Evolutionary conservation across 495 filamentous ascomycete species (phyloP).

Genomic region (Neurospora sp.): DNA sequence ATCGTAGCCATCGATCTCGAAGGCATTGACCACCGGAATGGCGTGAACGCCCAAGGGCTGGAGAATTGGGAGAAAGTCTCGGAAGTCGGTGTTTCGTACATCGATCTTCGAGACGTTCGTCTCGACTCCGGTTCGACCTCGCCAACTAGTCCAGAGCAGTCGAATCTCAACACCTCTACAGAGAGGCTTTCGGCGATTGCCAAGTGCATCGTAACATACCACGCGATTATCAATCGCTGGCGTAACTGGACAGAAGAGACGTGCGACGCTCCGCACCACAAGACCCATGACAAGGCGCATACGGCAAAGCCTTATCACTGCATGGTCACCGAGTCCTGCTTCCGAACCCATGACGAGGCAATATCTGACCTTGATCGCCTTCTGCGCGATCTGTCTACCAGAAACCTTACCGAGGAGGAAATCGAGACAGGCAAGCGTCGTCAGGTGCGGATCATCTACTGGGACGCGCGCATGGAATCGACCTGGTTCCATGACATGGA

Average conservation of each 20-base stretch:
- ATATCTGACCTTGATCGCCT: background rate
- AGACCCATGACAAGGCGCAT: background rate
- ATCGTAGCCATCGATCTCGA: background rate
- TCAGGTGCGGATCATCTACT: background rate
- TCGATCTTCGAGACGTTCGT: background rate
- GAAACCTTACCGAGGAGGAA: background rate
- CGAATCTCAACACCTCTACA: no score
- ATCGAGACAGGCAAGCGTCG: accelerated
- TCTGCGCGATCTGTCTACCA: background rate
- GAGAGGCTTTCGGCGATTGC: no score
- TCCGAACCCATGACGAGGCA: background rate
- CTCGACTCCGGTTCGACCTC: no score
- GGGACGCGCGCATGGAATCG: background rate
- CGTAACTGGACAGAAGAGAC: background rate
- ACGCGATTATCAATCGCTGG: background rate
- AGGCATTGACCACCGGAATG: background rate
- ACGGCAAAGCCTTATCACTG: background rate
- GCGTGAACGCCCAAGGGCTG: background rate
- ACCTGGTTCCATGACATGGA: background rate
- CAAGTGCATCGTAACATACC: no score
- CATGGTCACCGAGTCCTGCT: background rate
- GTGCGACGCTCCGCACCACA: background rate
- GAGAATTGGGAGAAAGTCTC: background rate
- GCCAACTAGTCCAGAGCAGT: no score
- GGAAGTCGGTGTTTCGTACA: background rate